These are phyloP conservation scores for Anthracocystis walkeri DNA, from an alignment of 1,284 basidiomycete species.

Conservation along the genomic window DNA sequence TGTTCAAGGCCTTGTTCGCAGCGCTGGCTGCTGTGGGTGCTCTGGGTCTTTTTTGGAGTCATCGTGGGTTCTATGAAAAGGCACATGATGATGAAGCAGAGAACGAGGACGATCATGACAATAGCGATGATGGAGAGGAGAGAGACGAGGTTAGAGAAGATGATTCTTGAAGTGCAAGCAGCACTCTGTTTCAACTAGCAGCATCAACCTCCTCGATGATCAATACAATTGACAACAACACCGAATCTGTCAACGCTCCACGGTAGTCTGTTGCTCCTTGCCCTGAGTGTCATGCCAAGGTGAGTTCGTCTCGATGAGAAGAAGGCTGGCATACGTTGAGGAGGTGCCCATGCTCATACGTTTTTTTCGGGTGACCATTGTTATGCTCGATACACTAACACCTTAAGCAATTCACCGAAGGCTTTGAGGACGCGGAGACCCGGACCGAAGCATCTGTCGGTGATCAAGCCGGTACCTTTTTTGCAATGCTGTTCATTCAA, in stretches of 20 bases:
- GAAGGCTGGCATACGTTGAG: too few species aligned
- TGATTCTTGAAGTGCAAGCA: background rate
- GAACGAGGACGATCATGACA: conserved; percentile 11
- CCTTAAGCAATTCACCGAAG: background rate
- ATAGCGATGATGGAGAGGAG: conserved; percentile 10
- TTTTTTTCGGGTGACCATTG: background rate
- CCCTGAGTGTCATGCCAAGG: too few species aligned
- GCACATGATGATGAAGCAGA: conserved; percentile 39
- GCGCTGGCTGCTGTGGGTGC: conserved; percentile 37
- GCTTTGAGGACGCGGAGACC: background rate
- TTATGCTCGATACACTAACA: background rate
- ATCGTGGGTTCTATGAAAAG: conserved; percentile 48
- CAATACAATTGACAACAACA: too few species aligned
- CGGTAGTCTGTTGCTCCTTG: too few species aligned
- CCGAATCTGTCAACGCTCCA: too few species aligned
- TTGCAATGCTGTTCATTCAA: background rate
- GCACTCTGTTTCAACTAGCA: too few species aligned
- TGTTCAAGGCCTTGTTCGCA: conserved; percentile 54
- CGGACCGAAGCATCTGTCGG: conserved; percentile 6
- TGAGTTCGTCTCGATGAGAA: too few species aligned
- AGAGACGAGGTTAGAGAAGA: conserved; percentile 4
- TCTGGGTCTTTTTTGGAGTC: conserved; percentile 46
- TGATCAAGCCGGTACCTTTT: background rate
- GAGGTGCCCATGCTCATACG: too few species aligned
- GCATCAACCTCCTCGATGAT: background rate